Base-by-base conservation (phyloP, 768 basidiomycete genomes). In the Fomitopsis serialis region DNA sequence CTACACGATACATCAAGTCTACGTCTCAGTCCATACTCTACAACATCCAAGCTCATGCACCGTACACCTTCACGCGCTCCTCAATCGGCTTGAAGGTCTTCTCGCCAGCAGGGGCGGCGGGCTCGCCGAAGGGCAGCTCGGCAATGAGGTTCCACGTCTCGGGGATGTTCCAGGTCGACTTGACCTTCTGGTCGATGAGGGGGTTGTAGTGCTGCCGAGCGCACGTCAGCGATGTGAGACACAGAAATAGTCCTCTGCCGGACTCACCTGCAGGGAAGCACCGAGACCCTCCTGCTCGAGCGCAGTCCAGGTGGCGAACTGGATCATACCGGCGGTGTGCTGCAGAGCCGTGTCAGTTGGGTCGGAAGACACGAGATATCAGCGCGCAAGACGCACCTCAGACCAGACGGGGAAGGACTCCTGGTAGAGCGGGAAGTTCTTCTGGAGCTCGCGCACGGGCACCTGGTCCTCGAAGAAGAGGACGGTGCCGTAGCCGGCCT, bases 391-490 rank as follows among this genome's bases (percentile, higher is more conserved):
- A 54, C 58, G 4, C 46, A 61, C 60, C 44, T 61, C 49, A 19
- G 60, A 56, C 60, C 60, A 61, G 32, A 10, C 19, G 29, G 60
- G 60, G 60, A 61, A 61, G 45, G 46, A 47, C 48, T 56, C 60
- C 52, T 57, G 54, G 55, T 58, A 61, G 54, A 61, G 52, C 7
- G 60, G 37, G 50, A 56, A 56, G 36, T 45, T 46, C 45, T 45
- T 44, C 57, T 56, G 54, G 54, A 61, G 60, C 42, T 46, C 45
- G 52, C 57, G 58, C 22, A 61, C 46, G 53, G 40, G 37, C 9
- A 25, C 44, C 53, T 56, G 45, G 54, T 61, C 60, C 57, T 61
- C 60, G 57, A 61, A 61, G 53, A 61, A 61, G 53, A 61, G 60
- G 47, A 61, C 53, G 48, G 57, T 58, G 60, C 60, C 60, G 57